Evolutionary conservation across 2,329 filamentous ascomycete genomes (phyloP), one percentile per base, ranked within the genome.

Genomic region (Xylariaceae sp.): DNA sequence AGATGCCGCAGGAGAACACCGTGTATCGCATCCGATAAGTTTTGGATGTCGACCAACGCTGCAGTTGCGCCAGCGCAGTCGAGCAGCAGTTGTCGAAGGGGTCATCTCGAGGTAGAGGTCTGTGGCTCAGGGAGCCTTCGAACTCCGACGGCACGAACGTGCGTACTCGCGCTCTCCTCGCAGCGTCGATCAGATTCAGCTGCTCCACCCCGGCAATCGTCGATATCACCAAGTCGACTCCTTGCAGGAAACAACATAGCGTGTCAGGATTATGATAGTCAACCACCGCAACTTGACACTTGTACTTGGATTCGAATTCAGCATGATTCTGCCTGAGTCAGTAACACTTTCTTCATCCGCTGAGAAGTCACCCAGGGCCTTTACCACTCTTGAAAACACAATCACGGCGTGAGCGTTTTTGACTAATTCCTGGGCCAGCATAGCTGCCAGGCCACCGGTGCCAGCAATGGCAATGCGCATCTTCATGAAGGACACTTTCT

Each of bases 71-170:
- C 4, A 87, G 75, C 1, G 86, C 85, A n/a, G 78, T 76, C 9
- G 76, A 75, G 18, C 82, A 83, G 17, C 80, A 82, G 51, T 82
- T 82, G 70, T 90, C 85, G 23, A 89, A 74, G 1, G 84, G 79
- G 59, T 88, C 85, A 57, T 78, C 56, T 48, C 11, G 34, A 6
- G 63, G 57, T 4, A 75, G 67, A 1, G 81, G 79, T 53, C 87
- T 78, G 50, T 81, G 77, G 15, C 74, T 73, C 13, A 88, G 77
- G 37, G 77, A 77, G 1, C 88, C 88, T 74, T 90, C 87, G 66
- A 91, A 92, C 66, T 91, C 88, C 5, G 88, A 87, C 1, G 89
- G 88, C 2, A 89, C 85, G 68, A 92, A 92, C 42, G 84, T 80
- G 13, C 82, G 80, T 1, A 92, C 88, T 15, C 82, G 78, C 15